These are phyloP conservation scores for Blastocystis sp. DNA, from an alignment of 352 stramenopile genomes.

Conservation along the genomic window DNA sequence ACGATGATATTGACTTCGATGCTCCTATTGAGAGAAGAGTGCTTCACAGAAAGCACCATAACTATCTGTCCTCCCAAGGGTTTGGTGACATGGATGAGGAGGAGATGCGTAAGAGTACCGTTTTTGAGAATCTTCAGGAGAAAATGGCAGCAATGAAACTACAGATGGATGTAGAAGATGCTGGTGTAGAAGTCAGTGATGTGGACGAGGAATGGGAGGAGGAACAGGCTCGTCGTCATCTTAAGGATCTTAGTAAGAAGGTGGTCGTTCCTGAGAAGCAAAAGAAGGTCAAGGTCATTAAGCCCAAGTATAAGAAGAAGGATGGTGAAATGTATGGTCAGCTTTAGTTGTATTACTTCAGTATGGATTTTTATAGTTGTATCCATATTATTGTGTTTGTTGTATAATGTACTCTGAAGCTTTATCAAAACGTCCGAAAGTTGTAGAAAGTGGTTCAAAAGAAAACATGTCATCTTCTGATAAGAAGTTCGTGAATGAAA, in stretches of 20 bases:
- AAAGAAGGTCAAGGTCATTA: conserved; percentile 65
- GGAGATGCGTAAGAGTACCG: conserved; percentile 36
- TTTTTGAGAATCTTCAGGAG: conserved; percentile 59
- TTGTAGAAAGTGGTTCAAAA: neutral
- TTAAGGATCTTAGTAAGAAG: conserved; percentile 66
- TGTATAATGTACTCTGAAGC: neutral
- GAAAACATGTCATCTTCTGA: too few species aligned
- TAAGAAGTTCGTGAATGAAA: neutral
- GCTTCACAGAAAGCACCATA: conserved; percentile 55
- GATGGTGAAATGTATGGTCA: conserved; percentile 30
- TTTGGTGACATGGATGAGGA: conserved; percentile 50
- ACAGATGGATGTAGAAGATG: conserved; percentile 31
- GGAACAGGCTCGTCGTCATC: conserved; percentile 12
- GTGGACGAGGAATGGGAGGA: conserved; percentile 64
- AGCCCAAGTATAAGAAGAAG: conserved; percentile 64
- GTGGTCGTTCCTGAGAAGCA: conserved; percentile 49
- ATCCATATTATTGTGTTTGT: neutral
- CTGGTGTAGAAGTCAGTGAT: conserved; percentile 51
- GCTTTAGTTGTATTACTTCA: neutral
- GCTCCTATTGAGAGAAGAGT: conserved; percentile 52
- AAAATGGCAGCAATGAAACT: conserved; percentile 1
- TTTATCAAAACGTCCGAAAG: neutral
- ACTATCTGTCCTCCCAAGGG: conserved; percentile 48
- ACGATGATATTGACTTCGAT: conserved; percentile 50
- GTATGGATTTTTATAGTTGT: conserved; percentile 9